Evolutionary conservation across 768 basidiomycete species (phyloP).

Genomic region (Amyloporia xantha): DNA sequence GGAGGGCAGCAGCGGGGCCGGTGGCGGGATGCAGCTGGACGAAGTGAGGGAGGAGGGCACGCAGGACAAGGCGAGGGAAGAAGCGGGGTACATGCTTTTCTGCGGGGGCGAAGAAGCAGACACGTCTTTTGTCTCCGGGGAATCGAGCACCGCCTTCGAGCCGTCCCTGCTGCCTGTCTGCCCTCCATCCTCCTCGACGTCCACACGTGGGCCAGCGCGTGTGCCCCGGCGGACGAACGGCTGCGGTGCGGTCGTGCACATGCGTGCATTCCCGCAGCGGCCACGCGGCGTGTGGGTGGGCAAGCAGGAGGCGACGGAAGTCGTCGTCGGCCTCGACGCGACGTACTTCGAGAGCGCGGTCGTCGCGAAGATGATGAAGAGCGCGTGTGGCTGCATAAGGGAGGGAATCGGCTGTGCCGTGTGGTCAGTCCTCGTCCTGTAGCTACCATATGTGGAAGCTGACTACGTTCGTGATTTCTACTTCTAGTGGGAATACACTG

Average conservation of each 20-base stretch:
- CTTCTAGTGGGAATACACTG: slow-evolving; percentile 51
- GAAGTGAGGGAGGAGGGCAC: slow-evolving; percentile 12
- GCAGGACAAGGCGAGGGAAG: slow-evolving; percentile 12
- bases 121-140: slow-evolving; percentile 7
- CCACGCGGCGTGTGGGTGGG: slow-evolving; percentile 54
- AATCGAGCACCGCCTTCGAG: slow-evolving; percentile 20
- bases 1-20: slow-evolving; percentile 2
- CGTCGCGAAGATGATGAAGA: slow-evolving; percentile 43
- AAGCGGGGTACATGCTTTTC: slow-evolving; percentile 10
- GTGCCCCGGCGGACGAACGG: slow-evolving; percentile 39
- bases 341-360: slow-evolving; percentile 49
- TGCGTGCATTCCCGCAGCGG: slow-evolving; percentile 45
- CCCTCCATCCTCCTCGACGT: slow-evolving; percentile 15
- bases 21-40: slow-evolving; percentile 12
- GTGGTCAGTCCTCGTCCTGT: slow-evolving; percentile 33
- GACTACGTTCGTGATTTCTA: slow-evolving; percentile 6
- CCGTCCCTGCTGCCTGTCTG: slow-evolving; percentile 34
- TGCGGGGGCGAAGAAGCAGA: slow-evolving; percentile 14
- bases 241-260: slow-evolving; percentile 58
- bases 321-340: slow-evolving; percentile 50
- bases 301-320: slow-evolving; percentile 42
- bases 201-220: slow-evolving; percentile 13
- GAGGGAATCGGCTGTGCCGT: slow-evolving; percentile 63
- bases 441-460: neutral
- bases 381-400: slow-evolving; percentile 58